Conservation (phyloP, 345 rosid genomes). For the Firmiana major region DNA sequence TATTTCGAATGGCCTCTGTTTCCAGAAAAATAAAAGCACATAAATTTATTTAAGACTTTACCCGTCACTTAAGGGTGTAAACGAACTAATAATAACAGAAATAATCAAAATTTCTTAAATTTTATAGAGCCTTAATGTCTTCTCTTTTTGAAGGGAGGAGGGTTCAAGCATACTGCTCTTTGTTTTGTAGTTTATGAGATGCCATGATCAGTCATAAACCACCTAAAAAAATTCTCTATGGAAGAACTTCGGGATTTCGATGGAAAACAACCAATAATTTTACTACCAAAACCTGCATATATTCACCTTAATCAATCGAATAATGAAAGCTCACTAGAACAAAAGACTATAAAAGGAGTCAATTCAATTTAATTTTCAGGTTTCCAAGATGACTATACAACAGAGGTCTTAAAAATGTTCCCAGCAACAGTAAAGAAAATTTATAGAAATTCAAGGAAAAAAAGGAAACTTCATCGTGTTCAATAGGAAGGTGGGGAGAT, state of each 20-base stretch:
- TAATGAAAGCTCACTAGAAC: neutral
- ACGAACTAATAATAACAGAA: neutral
- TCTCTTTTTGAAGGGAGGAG: neutral
- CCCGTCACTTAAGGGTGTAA: neutral
- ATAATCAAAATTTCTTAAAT: neutral
- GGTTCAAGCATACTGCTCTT: neutral
- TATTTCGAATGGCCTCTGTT: constrained; percentile 44
- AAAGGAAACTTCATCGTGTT: neutral
- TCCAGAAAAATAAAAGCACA: constrained; percentile 45
- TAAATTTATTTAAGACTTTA: neutral
- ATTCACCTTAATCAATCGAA: neutral
- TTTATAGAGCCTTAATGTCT: neutral
- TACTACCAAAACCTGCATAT: neutral
- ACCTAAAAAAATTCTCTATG: neutral
- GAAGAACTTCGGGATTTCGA: neutral
- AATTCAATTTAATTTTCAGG: neutral
- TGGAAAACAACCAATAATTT: neutral
- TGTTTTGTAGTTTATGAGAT: neutral
- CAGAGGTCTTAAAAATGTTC: neutral
- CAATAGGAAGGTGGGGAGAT: neutral
- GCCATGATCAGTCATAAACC: neutral
- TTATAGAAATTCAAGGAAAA: neutral
- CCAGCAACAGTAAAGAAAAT: neutral
- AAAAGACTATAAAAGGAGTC: neutral
- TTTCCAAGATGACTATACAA: neutral